These are phyloP conservation scores for Mortierella sp. DNA, from an alignment of 371 early-diverging fungal genomes.

Conservation along the genomic window DNA sequence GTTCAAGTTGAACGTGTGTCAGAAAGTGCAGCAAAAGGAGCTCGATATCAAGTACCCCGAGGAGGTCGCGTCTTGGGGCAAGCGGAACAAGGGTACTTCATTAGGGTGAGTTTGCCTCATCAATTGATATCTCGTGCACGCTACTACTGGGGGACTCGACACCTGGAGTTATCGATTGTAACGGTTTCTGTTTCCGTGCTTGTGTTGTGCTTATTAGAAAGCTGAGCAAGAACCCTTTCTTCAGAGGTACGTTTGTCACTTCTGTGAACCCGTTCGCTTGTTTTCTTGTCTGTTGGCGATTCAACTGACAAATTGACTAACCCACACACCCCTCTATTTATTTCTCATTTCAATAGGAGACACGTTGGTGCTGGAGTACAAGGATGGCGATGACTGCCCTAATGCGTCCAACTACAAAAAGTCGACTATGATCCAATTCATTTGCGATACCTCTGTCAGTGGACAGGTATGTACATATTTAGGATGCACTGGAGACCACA, in stretches of 20 bases:
- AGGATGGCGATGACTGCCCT: constrained; percentile 41
- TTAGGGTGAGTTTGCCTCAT: constrained; percentile 36
- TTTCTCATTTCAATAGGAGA: constrained; percentile 29
- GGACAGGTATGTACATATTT: constrained; percentile 34
- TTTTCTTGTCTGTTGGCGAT: no score
- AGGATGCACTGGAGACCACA: background rate
- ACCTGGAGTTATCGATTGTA: no score
- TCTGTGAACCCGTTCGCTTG: no score
- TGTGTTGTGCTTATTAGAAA: constrained; percentile 13
- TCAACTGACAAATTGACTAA: no score
- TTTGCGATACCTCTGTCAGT: constrained; percentile 41
- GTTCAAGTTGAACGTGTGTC: constrained; percentile 50
- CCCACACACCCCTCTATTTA: background rate
- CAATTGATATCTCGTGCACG: no score
- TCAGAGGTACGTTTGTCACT: constrained; percentile 30
- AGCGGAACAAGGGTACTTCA: constrained; percentile 45
- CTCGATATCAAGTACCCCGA: constrained; percentile 47
- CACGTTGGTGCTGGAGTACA: constrained; percentile 45
- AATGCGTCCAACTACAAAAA: constrained; percentile 34
- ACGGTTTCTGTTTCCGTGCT: background rate
- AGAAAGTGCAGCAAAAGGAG: constrained; percentile 31
- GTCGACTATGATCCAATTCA: constrained; percentile 45
- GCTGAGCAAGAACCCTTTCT: constrained; percentile 46
- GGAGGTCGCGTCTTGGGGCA: constrained; percentile 50
- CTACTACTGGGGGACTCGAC: no score